phyloP scores from a whole-genome alignment of 108 stramenopile species.

The Cyclostephanos tholiformis region DNA sequence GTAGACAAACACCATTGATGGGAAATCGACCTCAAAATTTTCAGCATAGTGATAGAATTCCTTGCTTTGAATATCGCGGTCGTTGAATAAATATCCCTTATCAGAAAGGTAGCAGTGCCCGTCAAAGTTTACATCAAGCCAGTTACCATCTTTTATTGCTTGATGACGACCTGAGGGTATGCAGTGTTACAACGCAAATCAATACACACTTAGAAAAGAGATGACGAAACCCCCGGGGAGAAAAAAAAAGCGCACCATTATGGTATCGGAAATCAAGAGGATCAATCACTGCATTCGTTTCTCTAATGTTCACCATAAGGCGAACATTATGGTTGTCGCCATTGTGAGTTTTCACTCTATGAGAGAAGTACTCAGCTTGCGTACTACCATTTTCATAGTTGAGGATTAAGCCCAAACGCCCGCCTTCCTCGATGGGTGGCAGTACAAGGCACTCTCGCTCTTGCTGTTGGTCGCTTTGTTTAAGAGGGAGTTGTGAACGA shows the following conservation, averaged over 20 bases:
- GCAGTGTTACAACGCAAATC: conserved; percentile 3
- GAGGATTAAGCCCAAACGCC: conserved; percentile 24
- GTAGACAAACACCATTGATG: conserved; percentile 20
- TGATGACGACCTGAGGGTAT: not conserved
- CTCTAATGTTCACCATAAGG: conserved; percentile 8
- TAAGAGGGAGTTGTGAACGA: not conserved
- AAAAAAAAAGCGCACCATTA: conserved; percentile 3
- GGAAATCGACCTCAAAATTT: conserved; percentile 14
- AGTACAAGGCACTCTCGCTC: conserved; percentile 26
- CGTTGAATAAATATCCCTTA: conserved; percentile 3
- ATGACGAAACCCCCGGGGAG: too few species aligned
- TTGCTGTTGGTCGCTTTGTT: not conserved
- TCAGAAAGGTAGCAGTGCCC: not conserved
- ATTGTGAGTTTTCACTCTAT: conserved; percentile 11
- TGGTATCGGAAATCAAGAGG: conserved; percentile 38
- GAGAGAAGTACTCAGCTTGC: conserved; percentile 11
- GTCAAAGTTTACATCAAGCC: not conserved
- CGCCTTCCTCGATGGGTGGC: conserved; percentile 22
- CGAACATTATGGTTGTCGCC: conserved; percentile 10
- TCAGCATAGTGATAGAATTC: conserved; percentile 4
- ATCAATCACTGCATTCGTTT: conserved; percentile 11
- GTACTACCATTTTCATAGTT: not conserved
- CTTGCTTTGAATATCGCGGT: conserved; percentile 1
- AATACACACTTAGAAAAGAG: not conserved
- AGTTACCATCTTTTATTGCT: conserved; percentile 1